Evolutionary conservation across 1,284 basidiomycete genomes (phyloP).

Genomic region (Cutaneotrichosporon daszewskae): DNA sequence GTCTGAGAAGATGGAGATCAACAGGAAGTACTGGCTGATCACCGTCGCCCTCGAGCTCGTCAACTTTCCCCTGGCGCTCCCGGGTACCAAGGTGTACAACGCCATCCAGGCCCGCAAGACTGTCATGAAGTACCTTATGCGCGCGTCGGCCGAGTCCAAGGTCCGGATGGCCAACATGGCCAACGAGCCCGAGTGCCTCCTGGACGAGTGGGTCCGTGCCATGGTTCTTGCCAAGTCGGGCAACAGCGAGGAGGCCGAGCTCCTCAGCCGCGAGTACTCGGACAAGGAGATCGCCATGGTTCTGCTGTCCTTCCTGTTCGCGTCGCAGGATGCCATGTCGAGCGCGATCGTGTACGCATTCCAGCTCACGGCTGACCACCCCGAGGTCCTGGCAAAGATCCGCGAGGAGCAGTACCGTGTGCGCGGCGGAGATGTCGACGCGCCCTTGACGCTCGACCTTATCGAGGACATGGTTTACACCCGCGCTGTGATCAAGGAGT

Average conservation of each 20-base stretch:
- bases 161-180: constrained; percentile 69
- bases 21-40: constrained; percentile 93
- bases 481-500: constrained; percentile 86
- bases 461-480: constrained; percentile 91
- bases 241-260: constrained; percentile 55
- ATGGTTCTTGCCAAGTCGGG: constrained; percentile 56
- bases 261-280: constrained; percentile 68
- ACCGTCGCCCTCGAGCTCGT: constrained; percentile 93
- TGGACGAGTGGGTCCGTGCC: constrained; percentile 85
- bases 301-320: constrained; percentile 92
- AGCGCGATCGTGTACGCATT: constrained; percentile 80
- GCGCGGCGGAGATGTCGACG: constrained; percentile 70
- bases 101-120: constrained; percentile 89
- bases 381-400: constrained; percentile 81
- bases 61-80: constrained; percentile 94
- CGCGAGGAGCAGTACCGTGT: constrained; percentile 84
- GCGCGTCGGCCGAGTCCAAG: constrained; percentile 76
- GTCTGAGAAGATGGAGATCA: constrained; percentile 70
- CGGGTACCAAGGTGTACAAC: constrained; percentile 93
- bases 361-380: constrained; percentile 91
- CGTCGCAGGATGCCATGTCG: constrained; percentile 97
- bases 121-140: constrained; percentile 75
- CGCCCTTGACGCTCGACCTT: constrained; percentile 80
- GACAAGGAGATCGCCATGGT: constrained; percentile 97
- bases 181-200: constrained; percentile 76